Conservation (phyloP, 208 protist genomes). For the Trypanosoma cruzi region DNA sequence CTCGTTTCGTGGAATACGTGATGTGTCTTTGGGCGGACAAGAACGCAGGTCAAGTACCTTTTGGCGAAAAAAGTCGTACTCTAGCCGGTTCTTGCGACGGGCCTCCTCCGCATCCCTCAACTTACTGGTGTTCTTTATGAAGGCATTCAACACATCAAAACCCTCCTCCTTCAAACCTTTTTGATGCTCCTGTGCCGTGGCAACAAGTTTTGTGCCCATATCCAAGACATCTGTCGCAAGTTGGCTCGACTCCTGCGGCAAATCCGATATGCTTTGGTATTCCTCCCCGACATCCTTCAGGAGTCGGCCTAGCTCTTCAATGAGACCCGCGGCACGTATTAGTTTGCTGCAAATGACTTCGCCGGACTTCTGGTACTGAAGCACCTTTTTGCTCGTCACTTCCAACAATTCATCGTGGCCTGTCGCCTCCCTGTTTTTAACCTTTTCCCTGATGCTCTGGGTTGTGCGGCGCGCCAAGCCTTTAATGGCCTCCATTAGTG, state of each 20-base stretch:
- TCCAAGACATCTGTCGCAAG: constrained; percentile 54
- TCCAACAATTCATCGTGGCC: constrained; percentile 41
- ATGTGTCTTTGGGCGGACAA: constrained; percentile 54
- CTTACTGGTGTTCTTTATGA: constrained; percentile 44
- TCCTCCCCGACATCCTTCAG: constrained; percentile 78
- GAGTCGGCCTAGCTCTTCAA: constrained; percentile 68
- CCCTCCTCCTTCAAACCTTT: constrained; percentile 61
- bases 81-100: constrained; percentile 61
- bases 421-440: constrained; percentile 38
- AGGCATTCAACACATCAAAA: constrained; percentile 56
- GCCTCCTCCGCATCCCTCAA: constrained; percentile 53
- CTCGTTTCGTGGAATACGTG: constrained; percentile 79
- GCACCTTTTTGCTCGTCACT: constrained; percentile 51
- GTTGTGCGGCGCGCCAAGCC: constrained; percentile 76
- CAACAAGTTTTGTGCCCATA: constrained; percentile 54
- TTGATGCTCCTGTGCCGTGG: constrained; percentile 55
- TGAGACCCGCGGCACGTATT: constrained; percentile 50
- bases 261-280: constrained; percentile 60
- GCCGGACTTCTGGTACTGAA: constrained; percentile 43
- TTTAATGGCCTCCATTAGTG: constrained; percentile 64
- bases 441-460: constrained; percentile 73
- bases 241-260: constrained; percentile 50
- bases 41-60: constrained; percentile 70
- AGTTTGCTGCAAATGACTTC: constrained; percentile 57
- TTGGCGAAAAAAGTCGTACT: constrained; percentile 80